Conservation (phyloP, 768 basidiomycete species). For the Dendrothele bispora region DNA sequence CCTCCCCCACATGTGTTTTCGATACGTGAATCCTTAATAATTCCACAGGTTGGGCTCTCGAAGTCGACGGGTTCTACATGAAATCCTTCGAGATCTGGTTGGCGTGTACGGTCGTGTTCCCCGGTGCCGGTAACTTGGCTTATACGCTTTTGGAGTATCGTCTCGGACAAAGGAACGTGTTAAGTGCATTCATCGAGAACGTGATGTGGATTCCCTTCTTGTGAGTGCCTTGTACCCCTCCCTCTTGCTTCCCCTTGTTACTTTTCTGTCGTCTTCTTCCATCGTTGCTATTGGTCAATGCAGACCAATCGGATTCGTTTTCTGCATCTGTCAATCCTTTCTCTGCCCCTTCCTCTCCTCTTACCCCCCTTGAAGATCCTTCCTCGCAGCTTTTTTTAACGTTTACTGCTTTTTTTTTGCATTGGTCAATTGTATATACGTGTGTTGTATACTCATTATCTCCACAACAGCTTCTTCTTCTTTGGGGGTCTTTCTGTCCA, state of each 20-base stretch:
- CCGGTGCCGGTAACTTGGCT: slow-evolving; percentile 65
- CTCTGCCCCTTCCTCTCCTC: no score
- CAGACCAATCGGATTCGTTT: no score
- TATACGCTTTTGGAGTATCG: slow-evolving; percentile 72
- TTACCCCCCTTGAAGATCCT: no score
- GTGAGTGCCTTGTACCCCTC: slow-evolving; percentile 39
- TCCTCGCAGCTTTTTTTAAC: no score
- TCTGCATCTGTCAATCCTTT: no score
- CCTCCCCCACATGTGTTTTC: no score
- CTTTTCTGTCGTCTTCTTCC: no score
- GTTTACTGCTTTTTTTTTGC: no score
- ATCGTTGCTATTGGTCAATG: no score
- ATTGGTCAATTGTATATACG: neutral
- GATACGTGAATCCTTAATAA: no score
- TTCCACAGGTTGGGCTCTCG: slow-evolving; percentile 58
- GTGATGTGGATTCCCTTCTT: slow-evolving; percentile 73
- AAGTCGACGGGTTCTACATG: slow-evolving; percentile 71
- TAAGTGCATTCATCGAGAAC: slow-evolving; percentile 56
- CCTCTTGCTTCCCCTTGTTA: slow-evolving; percentile 3
- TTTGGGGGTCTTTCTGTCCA: slow-evolving; percentile 77
- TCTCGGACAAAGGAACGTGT: slow-evolving; percentile 53
- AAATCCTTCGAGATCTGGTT: slow-evolving; percentile 76
- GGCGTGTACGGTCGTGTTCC: slow-evolving; percentile 70
- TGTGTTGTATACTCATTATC: neutral
- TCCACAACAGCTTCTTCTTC: slow-evolving; percentile 64